These are phyloP conservation scores for Pythium coloratum DNA, from an alignment of 352 stramenopile species.

Conservation along the genomic window DNA sequence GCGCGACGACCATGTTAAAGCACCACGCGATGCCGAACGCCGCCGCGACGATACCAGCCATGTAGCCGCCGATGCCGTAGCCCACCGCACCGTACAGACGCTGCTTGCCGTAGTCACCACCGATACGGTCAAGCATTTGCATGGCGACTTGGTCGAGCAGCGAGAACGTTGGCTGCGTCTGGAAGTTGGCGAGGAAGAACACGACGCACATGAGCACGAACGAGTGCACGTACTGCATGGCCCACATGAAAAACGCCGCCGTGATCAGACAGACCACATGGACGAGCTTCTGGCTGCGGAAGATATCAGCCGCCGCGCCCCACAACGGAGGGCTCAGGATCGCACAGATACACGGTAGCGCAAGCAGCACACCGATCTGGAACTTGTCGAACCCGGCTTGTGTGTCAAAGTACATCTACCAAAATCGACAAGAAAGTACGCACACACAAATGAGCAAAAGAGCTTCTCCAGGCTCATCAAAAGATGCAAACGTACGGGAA, in stretches of 20 bases:
- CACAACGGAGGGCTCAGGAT: slow-evolving; percentile 71
- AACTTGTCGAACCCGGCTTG: slow-evolving; percentile 62
- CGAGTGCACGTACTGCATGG: slow-evolving; percentile 57
- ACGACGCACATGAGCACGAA: slow-evolving; percentile 74
- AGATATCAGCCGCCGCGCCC: slow-evolving; percentile 57
- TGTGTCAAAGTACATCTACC: slow-evolving; percentile 63
- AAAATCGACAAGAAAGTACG: not conserved
- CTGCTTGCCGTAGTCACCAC: slow-evolving; percentile 78
- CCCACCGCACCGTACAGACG: slow-evolving; percentile 69
- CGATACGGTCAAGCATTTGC: slow-evolving; percentile 55
- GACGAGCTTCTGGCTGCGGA: slow-evolving; percentile 64
- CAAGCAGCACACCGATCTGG: slow-evolving; percentile 73
- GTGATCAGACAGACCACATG: slow-evolving; percentile 65
- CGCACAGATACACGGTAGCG: slow-evolving; percentile 66
- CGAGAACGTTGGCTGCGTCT: slow-evolving; percentile 64
- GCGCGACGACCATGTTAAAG: slow-evolving; percentile 73
- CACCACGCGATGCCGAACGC: slow-evolving; percentile 72
- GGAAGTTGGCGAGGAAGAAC: slow-evolving; percentile 75
- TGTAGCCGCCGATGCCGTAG: slow-evolving; percentile 66
- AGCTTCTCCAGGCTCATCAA: no score
- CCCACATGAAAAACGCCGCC: slow-evolving; percentile 67
- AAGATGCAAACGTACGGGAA: slow-evolving; percentile 35
- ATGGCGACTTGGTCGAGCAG: slow-evolving; percentile 70
- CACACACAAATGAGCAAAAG: not conserved
- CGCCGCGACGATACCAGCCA: slow-evolving; percentile 57